Conservation (phyloP, 2,329 filamentous ascomycete species). For the Aspergillus pseudoterreus region DNA sequence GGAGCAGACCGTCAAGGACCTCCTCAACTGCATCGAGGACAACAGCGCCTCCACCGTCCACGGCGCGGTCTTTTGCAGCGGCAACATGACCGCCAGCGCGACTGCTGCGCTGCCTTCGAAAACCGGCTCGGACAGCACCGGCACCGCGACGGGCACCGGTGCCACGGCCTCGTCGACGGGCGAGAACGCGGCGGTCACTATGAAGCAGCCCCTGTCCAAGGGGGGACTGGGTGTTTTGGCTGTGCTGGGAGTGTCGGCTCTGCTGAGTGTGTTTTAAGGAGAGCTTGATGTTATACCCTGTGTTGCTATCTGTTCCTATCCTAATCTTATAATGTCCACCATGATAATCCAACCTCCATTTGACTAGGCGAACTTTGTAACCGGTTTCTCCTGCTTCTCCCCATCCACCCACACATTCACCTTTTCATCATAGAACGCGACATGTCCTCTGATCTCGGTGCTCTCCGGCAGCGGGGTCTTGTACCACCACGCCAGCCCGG, state of each 20-base stretch:
- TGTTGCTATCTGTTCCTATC: no score
- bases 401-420: no score
- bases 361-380: no score
- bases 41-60: conserved; percentile 32
- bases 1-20: conserved; percentile 34
- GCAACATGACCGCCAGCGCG: conserved; percentile 35
- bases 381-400: no score
- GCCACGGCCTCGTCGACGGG: conserved; percentile 8
- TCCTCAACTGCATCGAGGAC: conserved; percentile 39
- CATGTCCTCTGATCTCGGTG: no score
- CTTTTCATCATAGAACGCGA: no score
- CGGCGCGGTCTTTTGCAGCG: conserved; percentile 46
- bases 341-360: no score
- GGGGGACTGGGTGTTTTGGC: conserved; percentile 29
- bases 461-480: no score
- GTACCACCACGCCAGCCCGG: no score
- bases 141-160: conserved; percentile 4
- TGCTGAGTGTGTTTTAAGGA: conserved; percentile 22
- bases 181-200: conserved; percentile 14
- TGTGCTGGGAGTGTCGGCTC: conserved; percentile 27
- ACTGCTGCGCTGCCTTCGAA: conserved; percentile 11
- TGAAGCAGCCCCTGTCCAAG: conserved; percentile 22
- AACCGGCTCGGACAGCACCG: conserved; percentile 3
- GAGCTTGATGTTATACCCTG: no score
- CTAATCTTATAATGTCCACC: no score